Evolutionary conservation across 2,329 filamentous ascomycete genomes (phyloP), one percentile per base, ranked within the genome.

Genomic region (Tolypocladium nubicola): DNA sequence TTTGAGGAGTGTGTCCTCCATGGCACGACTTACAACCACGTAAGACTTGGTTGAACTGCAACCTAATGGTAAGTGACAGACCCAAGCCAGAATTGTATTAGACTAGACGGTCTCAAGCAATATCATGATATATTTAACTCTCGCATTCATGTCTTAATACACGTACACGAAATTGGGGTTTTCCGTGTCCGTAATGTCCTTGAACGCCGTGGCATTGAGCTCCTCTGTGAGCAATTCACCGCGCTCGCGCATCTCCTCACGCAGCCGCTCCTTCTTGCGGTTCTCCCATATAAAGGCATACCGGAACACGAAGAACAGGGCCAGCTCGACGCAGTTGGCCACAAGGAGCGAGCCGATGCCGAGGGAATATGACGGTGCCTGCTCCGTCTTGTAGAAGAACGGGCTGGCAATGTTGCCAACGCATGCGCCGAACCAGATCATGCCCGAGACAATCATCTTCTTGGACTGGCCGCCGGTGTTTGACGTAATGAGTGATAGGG

Each of bases 391-490:
- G 67, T 84, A 86, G 70, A 86, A 85, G 67, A 85, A 85, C 0
- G 84, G 84, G 0, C 82, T 79, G 4, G 76, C 77, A 47, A 86
- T 83, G 63, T 86, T 85, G 6, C 82, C 83, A 1, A 79, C 75
- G 62, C 81, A 84, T 57, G 81, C 81, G 0, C 80, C 81, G 11
- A 85, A 72, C 70, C 83, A 85, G 2, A 84, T 73, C 57, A 83
- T 77, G 1, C 79, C 82, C 26, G 83, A 84, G n/a, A 82, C 82
- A 33, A 85, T 79, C 52, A 85, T 81, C 65, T 86, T 84, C 65
- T 85, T 85, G 1, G 81, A 83, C 60, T 84, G 80, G 0, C 82
- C 82, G 1, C 73, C 76, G 0, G 75, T 76, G 61, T 81, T 81
- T 41, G 76, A 76, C 0, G 76, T 78, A 47, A 75, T 75, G 58